These are phyloP conservation scores for Xylaria grammica DNA, from an alignment of 495 filamentous ascomycete genomes.

Conservation along the genomic window DNA sequence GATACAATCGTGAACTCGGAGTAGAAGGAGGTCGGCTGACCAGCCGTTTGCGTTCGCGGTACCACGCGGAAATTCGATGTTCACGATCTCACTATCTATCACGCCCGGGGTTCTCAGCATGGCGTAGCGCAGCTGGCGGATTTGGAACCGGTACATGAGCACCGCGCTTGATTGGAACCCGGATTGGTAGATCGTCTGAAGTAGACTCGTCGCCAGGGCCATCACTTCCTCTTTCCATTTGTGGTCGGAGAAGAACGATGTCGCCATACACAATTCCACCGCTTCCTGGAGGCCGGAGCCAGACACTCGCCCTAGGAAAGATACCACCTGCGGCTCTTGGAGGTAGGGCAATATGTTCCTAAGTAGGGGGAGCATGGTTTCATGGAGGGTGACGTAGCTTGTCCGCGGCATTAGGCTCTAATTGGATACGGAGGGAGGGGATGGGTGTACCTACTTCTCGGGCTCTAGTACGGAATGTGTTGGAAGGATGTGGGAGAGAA, in stretches of 20 bases:
- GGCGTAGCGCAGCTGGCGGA: too few relatives aligned
- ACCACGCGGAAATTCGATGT: too few relatives aligned
- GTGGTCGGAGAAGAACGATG: not conserved
- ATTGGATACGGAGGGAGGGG: too few relatives aligned
- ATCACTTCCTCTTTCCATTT: not conserved
- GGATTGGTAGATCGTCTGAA: too few relatives aligned
- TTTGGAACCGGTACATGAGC: too few relatives aligned
- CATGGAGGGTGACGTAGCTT: not conserved
- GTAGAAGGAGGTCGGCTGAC: too few relatives aligned
- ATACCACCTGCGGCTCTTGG: not conserved
- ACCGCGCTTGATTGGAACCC: too few relatives aligned
- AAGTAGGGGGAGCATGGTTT: not conserved
- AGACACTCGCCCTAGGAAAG: not conserved
- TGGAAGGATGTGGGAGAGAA: not conserved
- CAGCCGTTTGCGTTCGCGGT: too few relatives aligned
- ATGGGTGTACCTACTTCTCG: not conserved
- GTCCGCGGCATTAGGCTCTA: not conserved
- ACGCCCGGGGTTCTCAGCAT: too few relatives aligned
- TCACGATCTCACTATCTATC: too few relatives aligned
- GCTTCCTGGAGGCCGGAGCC: not conserved
- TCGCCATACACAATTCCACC: not conserved
- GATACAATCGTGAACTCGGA: too few relatives aligned
- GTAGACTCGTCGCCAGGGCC: not conserved
- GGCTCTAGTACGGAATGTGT: not conserved
- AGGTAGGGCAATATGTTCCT: not conserved